These are phyloP conservation scores for Nakazawaea populi DNA, from an alignment of 805 yeast species.

Conservation along the genomic window DNA sequence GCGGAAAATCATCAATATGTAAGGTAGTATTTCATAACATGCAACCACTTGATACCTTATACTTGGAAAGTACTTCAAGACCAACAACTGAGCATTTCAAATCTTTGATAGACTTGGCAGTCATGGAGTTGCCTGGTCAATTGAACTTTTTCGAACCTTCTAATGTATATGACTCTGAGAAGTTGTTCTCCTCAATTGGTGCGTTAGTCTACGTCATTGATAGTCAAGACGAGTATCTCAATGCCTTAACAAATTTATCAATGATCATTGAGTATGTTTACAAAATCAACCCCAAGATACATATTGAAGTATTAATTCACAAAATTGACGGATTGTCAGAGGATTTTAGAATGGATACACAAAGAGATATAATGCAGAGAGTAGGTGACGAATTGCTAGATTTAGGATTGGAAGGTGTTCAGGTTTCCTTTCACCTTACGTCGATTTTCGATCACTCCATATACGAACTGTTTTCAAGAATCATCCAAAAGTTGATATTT, in stretches of 20 bases:
- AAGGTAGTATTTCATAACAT: constrained; percentile 94
- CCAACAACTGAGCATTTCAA: constrained; percentile 83
- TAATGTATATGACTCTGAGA: constrained; percentile 57
- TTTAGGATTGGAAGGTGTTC: constrained; percentile 85
- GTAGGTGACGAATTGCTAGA: constrained; percentile 90
- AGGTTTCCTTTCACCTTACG: constrained; percentile 85
- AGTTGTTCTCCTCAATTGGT: constrained; percentile 75
- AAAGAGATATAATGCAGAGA: constrained; percentile 93
- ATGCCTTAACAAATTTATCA: constrained; percentile 84
- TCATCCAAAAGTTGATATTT: constrained; percentile 84
- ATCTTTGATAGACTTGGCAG: constrained; percentile 79
- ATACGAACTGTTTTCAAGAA: constrained; percentile 90
- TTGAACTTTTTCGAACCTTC: constrained; percentile 82
- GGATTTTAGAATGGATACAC: constrained; percentile 91
- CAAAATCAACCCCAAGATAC: constrained; percentile 75
- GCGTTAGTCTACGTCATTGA: constrained; percentile 93
- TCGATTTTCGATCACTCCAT: constrained; percentile 94
- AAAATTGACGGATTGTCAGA: constrained; percentile 94
- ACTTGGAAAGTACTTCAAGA: constrained; percentile 82
- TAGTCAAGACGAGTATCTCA: constrained; percentile 89
- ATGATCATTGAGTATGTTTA: constrained; percentile 85
- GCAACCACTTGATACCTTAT: constrained; percentile 92
- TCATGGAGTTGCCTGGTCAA: constrained; percentile 95
- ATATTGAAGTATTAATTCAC: constrained; percentile 90
- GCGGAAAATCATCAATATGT: constrained; percentile 93